Percentiles rank a stretch among this genome's conserved stretches.
Conservation (phyloP, 306 rosid genomes). For the Cicer yamashitae region DNA sequence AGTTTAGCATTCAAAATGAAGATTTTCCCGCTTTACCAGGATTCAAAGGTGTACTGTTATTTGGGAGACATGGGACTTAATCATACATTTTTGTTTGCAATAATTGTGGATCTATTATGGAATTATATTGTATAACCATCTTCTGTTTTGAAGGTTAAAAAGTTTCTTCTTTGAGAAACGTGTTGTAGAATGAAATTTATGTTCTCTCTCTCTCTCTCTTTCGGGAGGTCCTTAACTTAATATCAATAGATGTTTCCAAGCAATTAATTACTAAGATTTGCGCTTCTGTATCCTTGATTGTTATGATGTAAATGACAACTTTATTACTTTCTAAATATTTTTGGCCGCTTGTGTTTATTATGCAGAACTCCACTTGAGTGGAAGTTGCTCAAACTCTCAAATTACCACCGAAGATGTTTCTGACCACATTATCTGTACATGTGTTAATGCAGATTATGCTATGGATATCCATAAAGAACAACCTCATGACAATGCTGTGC, state of each 20-base stretch:
- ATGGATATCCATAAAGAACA: conserved; percentile 98
- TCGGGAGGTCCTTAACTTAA: not conserved
- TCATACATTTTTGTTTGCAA: conserved; percentile 17
- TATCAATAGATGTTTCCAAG: conserved; percentile 20
- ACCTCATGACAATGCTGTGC: conserved; percentile 81
- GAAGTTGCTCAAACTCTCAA: conserved; percentile 33
- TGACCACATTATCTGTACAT: conserved; percentile 58
- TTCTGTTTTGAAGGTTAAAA: conserved; percentile 18
- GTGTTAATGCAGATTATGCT: conserved; percentile 79
- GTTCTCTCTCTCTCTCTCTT: not conserved
- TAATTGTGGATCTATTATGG: not conserved
- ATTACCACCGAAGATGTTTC: conserved; percentile 36
- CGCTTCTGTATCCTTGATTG: conserved; percentile 19
- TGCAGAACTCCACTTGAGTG: conserved; percentile 3
- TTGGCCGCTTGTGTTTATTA: not conserved
- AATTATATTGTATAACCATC: conserved; percentile 4
- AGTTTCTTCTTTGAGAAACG: conserved; percentile 1
- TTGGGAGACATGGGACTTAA: not conserved
- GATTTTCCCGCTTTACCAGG: conserved; percentile 98
- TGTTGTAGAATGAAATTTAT: conserved; percentile 8
- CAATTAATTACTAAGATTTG: not conserved
- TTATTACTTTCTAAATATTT: conserved; percentile 22
- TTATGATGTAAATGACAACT: conserved; percentile 29
- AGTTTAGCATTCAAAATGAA: conserved; percentile 97
- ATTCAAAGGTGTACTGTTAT: conserved; percentile 77